Base-by-base conservation (phyloP, 78 protist genomes). In the Thecamonas trahens region DNA sequence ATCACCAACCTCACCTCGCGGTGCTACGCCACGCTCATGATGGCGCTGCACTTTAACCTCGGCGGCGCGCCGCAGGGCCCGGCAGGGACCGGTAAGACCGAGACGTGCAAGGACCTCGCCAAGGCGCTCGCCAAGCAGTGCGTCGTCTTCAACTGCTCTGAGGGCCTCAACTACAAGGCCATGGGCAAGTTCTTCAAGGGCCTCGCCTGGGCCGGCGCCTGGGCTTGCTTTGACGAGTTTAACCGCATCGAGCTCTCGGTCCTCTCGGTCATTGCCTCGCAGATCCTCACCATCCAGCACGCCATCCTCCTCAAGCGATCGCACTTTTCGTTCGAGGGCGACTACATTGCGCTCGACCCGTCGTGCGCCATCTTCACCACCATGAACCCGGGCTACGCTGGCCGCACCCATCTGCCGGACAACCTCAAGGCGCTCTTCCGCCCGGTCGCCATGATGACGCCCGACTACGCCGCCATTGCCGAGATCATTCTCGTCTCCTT, bases 11-110 rank as follows among this genome's bases (percentile, higher is more conserved):
- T 89, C 40, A 89, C 94, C 28, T 90, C 84, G 40, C 47, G 87
- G 15, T 79, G 84, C 71, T 77, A 68, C 66, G 76, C 82, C 52
- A 91, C 95, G 7, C 77, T 91, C 28, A 86, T 80, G 49, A 80
- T 84, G 5, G 95, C 95, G 13, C 18, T 82, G 53, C 88, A 82
- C 67, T 32, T 83, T 7, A 17, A 80, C 42, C 75, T 80, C n/a
- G 94, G 94, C 15, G 94, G 94, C 28, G 85, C 90, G 0, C 95
- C 91, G 6, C 82, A 75, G 32, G 95, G 95, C 1, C 95, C 95
- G 0, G 95, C 95, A 0, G 91, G 89, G 32, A 91, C 95, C 0
- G 91, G 91, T 39, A 91, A 91, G 67, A 91, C 92, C 2, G 95
- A 86, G 74, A 84, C 95, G 32, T 13, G 29, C 47, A 86, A 86